Percentiles rank a stretch among this genome's conserved stretches.
These are phyloP conservation scores for Tolypocladium amazonense DNA, from an alignment of 2,329 filamentous ascomycete genomes.

Conservation along the genomic window DNA sequence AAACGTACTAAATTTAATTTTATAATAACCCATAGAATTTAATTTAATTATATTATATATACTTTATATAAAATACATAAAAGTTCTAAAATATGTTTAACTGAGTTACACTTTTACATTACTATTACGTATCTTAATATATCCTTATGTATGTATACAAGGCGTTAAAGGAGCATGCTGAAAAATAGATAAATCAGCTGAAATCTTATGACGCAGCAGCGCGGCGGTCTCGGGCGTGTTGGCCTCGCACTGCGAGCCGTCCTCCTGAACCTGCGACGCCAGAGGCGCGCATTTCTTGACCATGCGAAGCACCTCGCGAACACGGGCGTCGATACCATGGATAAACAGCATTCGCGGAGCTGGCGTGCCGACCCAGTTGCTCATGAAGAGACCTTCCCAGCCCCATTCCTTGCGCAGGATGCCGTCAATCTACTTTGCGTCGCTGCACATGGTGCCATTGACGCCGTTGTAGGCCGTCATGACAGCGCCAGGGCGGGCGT, in stretches of 20 bases:
- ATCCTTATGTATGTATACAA: too few species aligned
- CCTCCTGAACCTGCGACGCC: slow-evolving; percentile 40
- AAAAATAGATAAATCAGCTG: too few species aligned
- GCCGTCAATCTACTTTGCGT: slow-evolving; percentile 35
- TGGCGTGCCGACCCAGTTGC: slow-evolving; percentile 49
- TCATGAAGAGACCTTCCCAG: slow-evolving; percentile 47
- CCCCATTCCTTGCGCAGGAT: slow-evolving; percentile 47
- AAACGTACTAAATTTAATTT: too few species aligned
- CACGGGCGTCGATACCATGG: slow-evolving; percentile 47
- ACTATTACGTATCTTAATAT: too few species aligned
- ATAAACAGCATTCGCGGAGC: slow-evolving; percentile 43
- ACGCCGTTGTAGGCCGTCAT: slow-evolving; percentile 52
- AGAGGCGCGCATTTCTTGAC: slow-evolving; percentile 44
- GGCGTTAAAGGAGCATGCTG: too few species aligned
- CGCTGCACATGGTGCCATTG: slow-evolving; percentile 45
- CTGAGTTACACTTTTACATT: too few species aligned
- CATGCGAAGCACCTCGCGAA: slow-evolving; percentile 45
- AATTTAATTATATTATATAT: too few species aligned
- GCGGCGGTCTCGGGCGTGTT: slow-evolving; percentile 53
- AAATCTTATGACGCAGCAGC: slow-evolving; percentile 39
- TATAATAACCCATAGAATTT: too few species aligned
- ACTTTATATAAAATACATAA: too few species aligned
- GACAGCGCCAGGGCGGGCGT: slow-evolving; percentile 39
- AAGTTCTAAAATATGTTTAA: too few species aligned
- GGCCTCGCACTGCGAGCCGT: slow-evolving; percentile 39